These are phyloP conservation scores for Diaporthe capsici DNA, from an alignment of 2,329 filamentous ascomycete genomes.

Conservation along the genomic window DNA sequence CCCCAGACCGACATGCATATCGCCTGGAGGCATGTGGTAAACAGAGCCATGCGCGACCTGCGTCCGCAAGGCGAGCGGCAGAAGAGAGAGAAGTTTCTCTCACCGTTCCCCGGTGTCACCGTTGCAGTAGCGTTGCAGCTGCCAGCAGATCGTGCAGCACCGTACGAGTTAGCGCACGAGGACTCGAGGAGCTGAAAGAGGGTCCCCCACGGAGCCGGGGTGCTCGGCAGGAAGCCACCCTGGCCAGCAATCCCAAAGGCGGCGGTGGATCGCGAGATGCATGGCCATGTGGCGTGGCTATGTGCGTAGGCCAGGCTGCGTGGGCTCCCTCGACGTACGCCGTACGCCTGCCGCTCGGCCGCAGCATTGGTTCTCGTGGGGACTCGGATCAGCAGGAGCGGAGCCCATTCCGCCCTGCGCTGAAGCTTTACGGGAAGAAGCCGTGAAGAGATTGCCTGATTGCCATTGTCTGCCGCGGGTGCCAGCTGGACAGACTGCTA, in stretches of 20 bases:
- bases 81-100: conserved; percentile 23
- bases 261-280: conserved; percentile 22
- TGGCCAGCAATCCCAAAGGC: conserved; percentile 5
- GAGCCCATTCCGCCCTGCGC: conserved; percentile 4
- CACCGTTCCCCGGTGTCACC: conserved; percentile 32
- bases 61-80: neutral
- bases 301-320: neutral
- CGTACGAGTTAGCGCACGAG: conserved; percentile 29
- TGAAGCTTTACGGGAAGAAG: conserved; percentile 22
- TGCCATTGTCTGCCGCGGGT: neutral
- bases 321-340: conserved; percentile 16
- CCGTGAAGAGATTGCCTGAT: conserved; percentile 23
- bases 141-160: conserved; percentile 33
- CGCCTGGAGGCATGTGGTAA: neutral
- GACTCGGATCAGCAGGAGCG: conserved; percentile 20
- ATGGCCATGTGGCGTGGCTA: conserved; percentile 27
- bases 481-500: conserved; percentile 1
- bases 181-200: conserved; percentile 26
- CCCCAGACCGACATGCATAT: conserved; percentile 9
- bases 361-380: conserved; percentile 19
- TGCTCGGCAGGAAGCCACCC: conserved; percentile 17
- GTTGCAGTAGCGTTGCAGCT: conserved; percentile 31
- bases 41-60: conserved; percentile 1
- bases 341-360: conserved; percentile 2
- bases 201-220: conserved; percentile 14